Evolutionary conservation across 2,329 filamentous ascomycete genomes (phyloP), one percentile per base, ranked within the genome.

Genomic region (Botrytis deweyae): DNA sequence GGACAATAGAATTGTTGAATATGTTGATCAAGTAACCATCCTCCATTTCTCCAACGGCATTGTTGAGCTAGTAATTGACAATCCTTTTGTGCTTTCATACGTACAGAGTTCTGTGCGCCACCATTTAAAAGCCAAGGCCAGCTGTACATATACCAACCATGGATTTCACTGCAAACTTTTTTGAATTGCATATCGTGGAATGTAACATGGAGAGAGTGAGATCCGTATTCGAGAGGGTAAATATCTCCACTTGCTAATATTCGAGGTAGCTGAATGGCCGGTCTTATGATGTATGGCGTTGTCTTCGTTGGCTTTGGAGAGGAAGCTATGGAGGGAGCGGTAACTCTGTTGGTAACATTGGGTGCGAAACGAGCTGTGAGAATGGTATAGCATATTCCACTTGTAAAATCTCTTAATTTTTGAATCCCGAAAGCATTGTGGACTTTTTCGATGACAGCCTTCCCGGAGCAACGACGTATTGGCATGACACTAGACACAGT

Each of bases 1-100:
- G 62, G 40, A 22, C 18, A 36, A n/a, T 71, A 71, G 29, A 71
- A 71, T 40, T 42, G 33, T 33, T 52, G 40, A 20, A 71, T 62
- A 10, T 71, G 69, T 64, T 64, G 59, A 71, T 71, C 69, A 29
- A 71, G 55, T 22, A 71, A 25, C 69, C 69, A 71, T 2, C 69
- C 69, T 46, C 69, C 69, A 14, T 25, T 71, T 18, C 69, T 63
- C 69, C 69, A 71, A 8, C 69, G 55, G 29, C 69, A 71, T n/a
- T 71, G 69, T 38, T 71, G 55, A 36, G 55, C 69, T 42, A 71
- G 25, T 16, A 52, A 33, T 38, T 49, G 44, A 64, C 59, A 71
- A 20, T 71, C 69, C 36, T 64, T 63, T 29, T 25, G 40, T 29
- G 44, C 69, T 29, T 71, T 71, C 14, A 44, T 29, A 12, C 69